A percentile compares a stretch with the other conserved stretches of the same genome.
Evolutionary conservation across 805 yeast genomes (phyloP).

Genomic region (Wickerhamiella azymoides): DNA sequence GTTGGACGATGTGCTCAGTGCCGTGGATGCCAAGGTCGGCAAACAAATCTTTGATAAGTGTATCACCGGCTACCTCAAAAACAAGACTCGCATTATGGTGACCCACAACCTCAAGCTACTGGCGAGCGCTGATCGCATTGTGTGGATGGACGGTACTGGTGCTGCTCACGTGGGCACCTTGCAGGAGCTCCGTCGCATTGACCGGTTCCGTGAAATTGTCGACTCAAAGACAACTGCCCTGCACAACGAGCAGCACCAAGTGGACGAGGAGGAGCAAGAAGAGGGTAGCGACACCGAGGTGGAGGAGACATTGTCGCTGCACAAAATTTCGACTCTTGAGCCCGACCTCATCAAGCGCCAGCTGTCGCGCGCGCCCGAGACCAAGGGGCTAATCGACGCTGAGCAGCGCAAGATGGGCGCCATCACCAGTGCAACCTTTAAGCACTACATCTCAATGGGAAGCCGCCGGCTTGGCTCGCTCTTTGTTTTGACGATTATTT

Average conservation of each 20-base stretch:
- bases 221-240: background rate
- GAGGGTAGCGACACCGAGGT: background rate
- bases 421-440: background rate
- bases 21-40: constrained; percentile 85
- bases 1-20: constrained; percentile 72
- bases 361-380: background rate
- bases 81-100: constrained; percentile 59
- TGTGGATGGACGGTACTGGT: constrained; percentile 39
- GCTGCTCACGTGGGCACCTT: constrained; percentile 46
- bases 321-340: constrained; percentile 11
- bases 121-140: constrained; percentile 51
- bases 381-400: background rate
- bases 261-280: constrained; percentile 6
- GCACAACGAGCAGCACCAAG: constrained; percentile 26
- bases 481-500: background rate
- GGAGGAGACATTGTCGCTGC: background rate
- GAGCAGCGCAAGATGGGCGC: constrained; percentile 4
- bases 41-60: constrained; percentile 61
- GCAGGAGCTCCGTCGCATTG: constrained; percentile 30
- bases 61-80: constrained; percentile 40
- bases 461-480: constrained; percentile 1
- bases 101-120: constrained; percentile 73
- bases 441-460: background rate
- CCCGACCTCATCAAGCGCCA: constrained; percentile 5
- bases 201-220: background rate